Percentiles rank a stretch among this genome's conserved stretches.
Evolutionary conservation across 208 protist genomes (phyloP).

Genomic region (Strigomonas galati): DNA sequence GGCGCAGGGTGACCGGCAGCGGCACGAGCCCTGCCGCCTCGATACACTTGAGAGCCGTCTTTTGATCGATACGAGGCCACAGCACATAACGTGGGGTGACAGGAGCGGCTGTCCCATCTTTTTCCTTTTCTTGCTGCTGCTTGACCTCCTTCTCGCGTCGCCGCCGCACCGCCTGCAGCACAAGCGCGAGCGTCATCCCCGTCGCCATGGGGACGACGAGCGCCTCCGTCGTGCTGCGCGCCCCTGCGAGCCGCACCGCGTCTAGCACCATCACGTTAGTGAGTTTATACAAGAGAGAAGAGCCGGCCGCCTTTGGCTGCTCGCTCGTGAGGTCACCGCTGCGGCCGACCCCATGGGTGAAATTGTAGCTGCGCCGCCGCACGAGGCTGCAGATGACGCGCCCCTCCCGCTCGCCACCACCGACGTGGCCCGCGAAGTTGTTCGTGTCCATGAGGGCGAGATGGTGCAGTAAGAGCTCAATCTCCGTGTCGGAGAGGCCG

Average conservation of each 20-base stretch:
- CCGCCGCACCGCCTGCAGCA: conserved; percentile 61
- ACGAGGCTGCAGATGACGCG: conserved; percentile 88
- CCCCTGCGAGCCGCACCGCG: conserved; percentile 56
- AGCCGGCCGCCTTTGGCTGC: conserved; percentile 98
- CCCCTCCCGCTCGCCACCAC: conserved; percentile 96
- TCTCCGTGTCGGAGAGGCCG: conserved; percentile 82
- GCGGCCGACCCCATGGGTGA: conserved; percentile 96
- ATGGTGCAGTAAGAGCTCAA: conserved; percentile 90
- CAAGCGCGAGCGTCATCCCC: conserved; percentile 92
- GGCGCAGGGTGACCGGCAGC: conserved; percentile 48
- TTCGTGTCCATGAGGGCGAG: conserved; percentile 94
- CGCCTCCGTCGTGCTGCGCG: conserved; percentile 31
- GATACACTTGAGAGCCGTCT: conserved; percentile 98
- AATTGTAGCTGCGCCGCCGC: conserved; percentile 66
- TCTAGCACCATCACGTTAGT: conserved; percentile 91
- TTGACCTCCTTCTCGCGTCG: conserved; percentile 16
- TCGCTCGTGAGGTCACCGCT: conserved; percentile 92
- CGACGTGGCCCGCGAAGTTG: conserved; percentile 86
- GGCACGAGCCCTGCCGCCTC: conserved; percentile 70
- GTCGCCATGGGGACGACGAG: conserved; percentile 95
- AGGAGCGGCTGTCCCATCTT: neutral
- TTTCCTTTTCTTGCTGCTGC: neutral
- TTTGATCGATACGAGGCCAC: conserved; percentile 97
- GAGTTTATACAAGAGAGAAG: conserved; percentile 91
- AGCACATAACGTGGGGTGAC: conserved; percentile 82